Conservation (phyloP, 768 basidiomycete species). For the Pleurotus tuoliensis region DNA sequence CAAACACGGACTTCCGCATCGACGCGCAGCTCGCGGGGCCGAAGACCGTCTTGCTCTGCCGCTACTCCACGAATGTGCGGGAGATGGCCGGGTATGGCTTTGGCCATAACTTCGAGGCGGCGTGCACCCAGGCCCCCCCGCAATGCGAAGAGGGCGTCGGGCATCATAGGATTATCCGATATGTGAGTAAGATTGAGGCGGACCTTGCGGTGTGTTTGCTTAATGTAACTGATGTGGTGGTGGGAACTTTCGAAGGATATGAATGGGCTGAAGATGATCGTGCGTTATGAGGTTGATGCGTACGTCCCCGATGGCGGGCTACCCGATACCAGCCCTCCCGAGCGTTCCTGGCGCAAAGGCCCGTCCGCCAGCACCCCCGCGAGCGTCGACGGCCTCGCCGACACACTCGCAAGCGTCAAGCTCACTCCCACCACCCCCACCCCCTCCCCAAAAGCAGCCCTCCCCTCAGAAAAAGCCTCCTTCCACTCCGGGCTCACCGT, state of each 20-base stretch:
- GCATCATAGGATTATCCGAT: slow-evolving; percentile 61
- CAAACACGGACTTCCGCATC: slow-evolving; percentile 56
- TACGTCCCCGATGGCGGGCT: slow-evolving; percentile 26
- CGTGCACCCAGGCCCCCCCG: slow-evolving; percentile 40
- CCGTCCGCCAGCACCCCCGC: slow-evolving; percentile 9
- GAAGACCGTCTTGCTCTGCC: slow-evolving; percentile 56
- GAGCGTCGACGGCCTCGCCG: slow-evolving; percentile 30
- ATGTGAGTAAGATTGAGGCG: slow-evolving; percentile 36
- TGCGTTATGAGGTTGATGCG: slow-evolving; percentile 58
- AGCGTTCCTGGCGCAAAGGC: neutral
- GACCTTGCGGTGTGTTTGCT: too few species aligned
- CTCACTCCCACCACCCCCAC: slow-evolving; percentile 15
- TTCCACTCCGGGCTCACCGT: slow-evolving; percentile 10
- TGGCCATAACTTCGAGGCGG: slow-evolving; percentile 61
- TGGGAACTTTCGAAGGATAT: slow-evolving; percentile 38
- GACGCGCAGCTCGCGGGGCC: slow-evolving; percentile 60
- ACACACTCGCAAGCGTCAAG: slow-evolving; percentile 27
- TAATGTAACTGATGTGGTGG: too few species aligned
- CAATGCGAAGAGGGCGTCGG: slow-evolving; percentile 50
- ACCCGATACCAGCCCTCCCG: slow-evolving; percentile 14
- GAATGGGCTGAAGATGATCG: slow-evolving; percentile 51
- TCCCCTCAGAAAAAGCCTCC: slow-evolving; percentile 5
- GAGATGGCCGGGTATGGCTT: slow-evolving; percentile 37
- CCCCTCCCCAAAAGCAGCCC: neutral
- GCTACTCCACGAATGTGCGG: slow-evolving; percentile 45